Evolutionary conservation across 2,329 filamentous ascomycete genomes (phyloP).

Genomic region (Aspergillus spinulosporus): DNA sequence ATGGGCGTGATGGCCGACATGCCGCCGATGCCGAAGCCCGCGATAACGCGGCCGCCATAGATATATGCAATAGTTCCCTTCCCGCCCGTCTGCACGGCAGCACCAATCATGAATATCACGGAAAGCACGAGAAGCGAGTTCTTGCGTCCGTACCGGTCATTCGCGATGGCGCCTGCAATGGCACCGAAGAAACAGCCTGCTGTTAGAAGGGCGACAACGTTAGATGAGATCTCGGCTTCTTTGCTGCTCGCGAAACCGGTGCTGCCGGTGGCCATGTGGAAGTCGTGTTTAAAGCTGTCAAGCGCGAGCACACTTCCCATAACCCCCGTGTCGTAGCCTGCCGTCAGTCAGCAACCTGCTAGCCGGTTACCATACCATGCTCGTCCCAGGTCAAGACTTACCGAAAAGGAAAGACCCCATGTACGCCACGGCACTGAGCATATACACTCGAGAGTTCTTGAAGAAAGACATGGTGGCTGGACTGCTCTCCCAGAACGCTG

Average conservation of each 20-base stretch:
- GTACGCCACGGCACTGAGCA: conserved; percentile 47
- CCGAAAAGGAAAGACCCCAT: conserved; percentile 48
- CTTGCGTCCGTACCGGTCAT: conserved; percentile 38
- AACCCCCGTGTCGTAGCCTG: conserved; percentile 47
- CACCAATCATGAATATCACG: conserved; percentile 37
- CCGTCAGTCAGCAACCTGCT: background rate
- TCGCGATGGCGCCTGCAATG: conserved; percentile 38
- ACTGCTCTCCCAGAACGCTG: background rate
- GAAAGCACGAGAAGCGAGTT: conserved; percentile 39
- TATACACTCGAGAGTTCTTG: conserved; percentile 48
- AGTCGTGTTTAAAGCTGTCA: conserved; percentile 43
- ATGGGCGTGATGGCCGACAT: conserved; percentile 43
- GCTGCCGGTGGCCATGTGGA: conserved; percentile 36
- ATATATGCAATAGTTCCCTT: conserved; percentile 35
- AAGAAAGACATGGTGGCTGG: conserved; percentile 30
- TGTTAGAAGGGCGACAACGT: conserved; percentile 41
- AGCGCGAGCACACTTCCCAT: conserved; percentile 45
- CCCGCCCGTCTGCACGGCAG: conserved; percentile 36
- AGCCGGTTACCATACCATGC: too few species aligned
- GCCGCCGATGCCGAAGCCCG: conserved; percentile 40
- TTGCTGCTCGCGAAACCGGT: conserved; percentile 34
- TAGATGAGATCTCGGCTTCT: conserved; percentile 41
- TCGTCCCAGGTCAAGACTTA: conserved; percentile 18
- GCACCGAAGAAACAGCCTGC: conserved; percentile 43
- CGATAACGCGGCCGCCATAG: conserved; percentile 41